Percentiles rank a stretch among this genome's conserved stretches.
Conservation (phyloP, 805 yeast species). For the Zygotorulaspora danielsina region DNA sequence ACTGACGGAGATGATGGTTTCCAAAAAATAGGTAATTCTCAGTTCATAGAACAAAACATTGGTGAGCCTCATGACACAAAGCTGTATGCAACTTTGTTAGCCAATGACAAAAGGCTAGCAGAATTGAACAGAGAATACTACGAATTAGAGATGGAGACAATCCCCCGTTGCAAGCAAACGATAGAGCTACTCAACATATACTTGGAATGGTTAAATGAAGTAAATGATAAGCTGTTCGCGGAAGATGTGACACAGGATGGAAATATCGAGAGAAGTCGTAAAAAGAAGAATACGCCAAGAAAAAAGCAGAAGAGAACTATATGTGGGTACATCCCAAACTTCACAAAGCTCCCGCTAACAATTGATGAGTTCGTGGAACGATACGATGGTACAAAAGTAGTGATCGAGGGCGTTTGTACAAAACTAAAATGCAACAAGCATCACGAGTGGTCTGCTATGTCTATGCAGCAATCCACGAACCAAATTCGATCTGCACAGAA, state of each 20-base stretch:
- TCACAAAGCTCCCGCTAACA: slow-evolving; percentile 14
- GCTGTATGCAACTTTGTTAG: slow-evolving; percentile 18
- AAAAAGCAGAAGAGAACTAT: slow-evolving; percentile 19
- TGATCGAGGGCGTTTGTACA: slow-evolving; percentile 25
- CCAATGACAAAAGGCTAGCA: slow-evolving; percentile 17
- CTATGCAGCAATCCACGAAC: slow-evolving; percentile 20
- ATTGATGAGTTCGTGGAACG: slow-evolving; percentile 19
- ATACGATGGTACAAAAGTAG: slow-evolving; percentile 9
- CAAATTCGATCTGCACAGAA: slow-evolving; percentile 26
- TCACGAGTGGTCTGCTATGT: slow-evolving; percentile 30
- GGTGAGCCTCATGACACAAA: slow-evolving; percentile 14
- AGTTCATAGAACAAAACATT: slow-evolving; percentile 20
- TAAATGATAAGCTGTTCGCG: slow-evolving; percentile 19
- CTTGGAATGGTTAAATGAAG: slow-evolving; percentile 33
- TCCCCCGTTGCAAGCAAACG: slow-evolving; percentile 14
- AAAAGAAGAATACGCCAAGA: slow-evolving; percentile 15
- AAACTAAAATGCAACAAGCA: slow-evolving; percentile 29
- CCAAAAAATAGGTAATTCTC: slow-evolving; percentile 20
- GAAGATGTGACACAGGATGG: slow-evolving; percentile 1
- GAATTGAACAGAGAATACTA: slow-evolving; percentile 15
- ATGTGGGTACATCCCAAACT: slow-evolving; percentile 29
- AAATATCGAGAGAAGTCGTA: slow-evolving; percentile 8
- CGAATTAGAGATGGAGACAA: slow-evolving; percentile 15
- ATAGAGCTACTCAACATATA: slow-evolving; percentile 19
- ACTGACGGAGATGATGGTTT: slow-evolving; percentile 13